Evolutionary conservation across 2,329 filamentous ascomycete species (phyloP).

Genomic region (Didymella exigua): DNA sequence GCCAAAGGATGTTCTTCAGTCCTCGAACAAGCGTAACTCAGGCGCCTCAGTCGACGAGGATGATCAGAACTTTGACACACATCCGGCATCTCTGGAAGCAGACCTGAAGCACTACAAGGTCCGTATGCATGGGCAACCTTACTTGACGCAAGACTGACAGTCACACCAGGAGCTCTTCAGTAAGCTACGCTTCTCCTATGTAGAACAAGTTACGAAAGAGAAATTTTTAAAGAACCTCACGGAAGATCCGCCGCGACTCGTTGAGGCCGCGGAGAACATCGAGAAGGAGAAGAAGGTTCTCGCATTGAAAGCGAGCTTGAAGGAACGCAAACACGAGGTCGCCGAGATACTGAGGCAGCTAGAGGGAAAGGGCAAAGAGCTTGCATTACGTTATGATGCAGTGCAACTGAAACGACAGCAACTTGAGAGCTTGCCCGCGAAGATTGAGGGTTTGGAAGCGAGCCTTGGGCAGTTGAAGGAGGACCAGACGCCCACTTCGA

Average conservation of each 20-base stretch:
- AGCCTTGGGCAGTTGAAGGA: conserved; percentile 56
- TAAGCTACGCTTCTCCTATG: conserved; percentile 94
- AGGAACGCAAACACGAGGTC: conserved; percentile 80
- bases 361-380: conserved; percentile 66
- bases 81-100: conserved; percentile 73
- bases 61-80: conserved; percentile 69
- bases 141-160: conserved; percentile 9
- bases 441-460: conserved; percentile 59
- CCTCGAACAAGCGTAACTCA: conserved; percentile 49
- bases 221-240: conserved; percentile 94
- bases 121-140: neutral
- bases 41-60: conserved; percentile 70
- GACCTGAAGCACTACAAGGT: conserved; percentile 87
- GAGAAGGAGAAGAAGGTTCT: conserved; percentile 62
- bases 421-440: conserved; percentile 57
- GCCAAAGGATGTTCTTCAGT: conserved; percentile 53
- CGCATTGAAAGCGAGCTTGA: conserved; percentile 74
- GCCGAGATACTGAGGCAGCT: conserved; percentile 73
- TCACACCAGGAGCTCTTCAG: conserved; percentile 80
- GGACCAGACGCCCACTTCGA: conserved; percentile 41
- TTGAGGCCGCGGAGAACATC: conserved; percentile 78
- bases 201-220: conserved; percentile 98
- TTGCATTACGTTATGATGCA: conserved; percentile 63
- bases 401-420: conserved; percentile 59
- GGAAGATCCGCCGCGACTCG: conserved; percentile 84